A percentile compares a stretch with the other conserved stretches of the same genome.
These are phyloP conservation scores for Schwanniomyces polymorphus DNA, from an alignment of 805 yeast species.

Conservation along the genomic window DNA sequence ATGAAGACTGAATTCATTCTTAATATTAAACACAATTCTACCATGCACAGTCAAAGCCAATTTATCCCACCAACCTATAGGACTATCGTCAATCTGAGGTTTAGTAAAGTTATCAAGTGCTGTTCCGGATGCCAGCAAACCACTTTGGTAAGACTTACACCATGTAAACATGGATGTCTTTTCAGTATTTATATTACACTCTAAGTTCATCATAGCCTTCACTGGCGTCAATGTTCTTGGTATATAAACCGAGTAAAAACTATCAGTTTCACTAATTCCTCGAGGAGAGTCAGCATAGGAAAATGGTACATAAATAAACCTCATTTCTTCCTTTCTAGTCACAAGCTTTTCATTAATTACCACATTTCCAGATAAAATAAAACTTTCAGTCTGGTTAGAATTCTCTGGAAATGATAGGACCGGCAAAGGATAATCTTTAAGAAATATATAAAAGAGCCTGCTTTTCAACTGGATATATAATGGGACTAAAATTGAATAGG, in stretches of 20 bases:
- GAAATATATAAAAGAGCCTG: slow-evolving; percentile 40
- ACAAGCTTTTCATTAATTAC: slow-evolving; percentile 59
- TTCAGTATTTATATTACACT: slow-evolving; percentile 44
- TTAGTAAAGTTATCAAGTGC: slow-evolving; percentile 47
- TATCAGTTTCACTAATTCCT: slow-evolving; percentile 32
- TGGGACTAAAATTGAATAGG: slow-evolving; percentile 58
- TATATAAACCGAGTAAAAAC: slow-evolving; percentile 56
- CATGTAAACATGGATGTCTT: slow-evolving; percentile 56
- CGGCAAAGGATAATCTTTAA: slow-evolving; percentile 61
- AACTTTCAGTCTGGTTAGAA: slow-evolving; percentile 16
- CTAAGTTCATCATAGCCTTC: slow-evolving; percentile 52
- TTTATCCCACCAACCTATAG: slow-evolving; percentile 54
- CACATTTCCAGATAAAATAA: slow-evolving; percentile 43
- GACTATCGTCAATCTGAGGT: slow-evolving; percentile 45
- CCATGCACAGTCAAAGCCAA: slow-evolving; percentile 57
- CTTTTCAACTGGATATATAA: slow-evolving; percentile 46
- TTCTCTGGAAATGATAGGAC: slow-evolving; percentile 48
- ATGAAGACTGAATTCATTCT: slow-evolving; percentile 57
- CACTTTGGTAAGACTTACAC: slow-evolving; percentile 65
- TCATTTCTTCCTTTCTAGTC: slow-evolving; percentile 40
- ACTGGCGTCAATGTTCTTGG: slow-evolving; percentile 66
- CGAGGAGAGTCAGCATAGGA: slow-evolving; percentile 48
- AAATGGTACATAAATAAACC: slow-evolving; percentile 56
- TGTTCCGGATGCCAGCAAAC: slow-evolving; percentile 48
- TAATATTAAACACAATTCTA: slow-evolving; percentile 45